Conservation (phyloP, 2,329 filamentous ascomycete species). For the Penicillium sp. region DNA sequence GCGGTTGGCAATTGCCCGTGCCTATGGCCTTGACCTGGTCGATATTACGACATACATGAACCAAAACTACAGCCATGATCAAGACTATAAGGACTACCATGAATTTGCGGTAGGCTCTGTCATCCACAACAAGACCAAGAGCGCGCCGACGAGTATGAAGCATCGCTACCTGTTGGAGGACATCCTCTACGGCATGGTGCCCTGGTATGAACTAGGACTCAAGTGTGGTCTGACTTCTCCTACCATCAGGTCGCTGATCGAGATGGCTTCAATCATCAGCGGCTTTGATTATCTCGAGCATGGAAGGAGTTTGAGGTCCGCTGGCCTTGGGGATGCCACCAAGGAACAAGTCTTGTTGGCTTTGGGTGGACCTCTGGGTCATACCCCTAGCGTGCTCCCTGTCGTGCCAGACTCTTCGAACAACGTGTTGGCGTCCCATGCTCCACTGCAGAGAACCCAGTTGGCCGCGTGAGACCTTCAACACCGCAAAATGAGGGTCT, state of each 20-base stretch:
- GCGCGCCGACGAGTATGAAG: conserved; percentile 11
- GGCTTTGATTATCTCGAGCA: conserved; percentile 16
- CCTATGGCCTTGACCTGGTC: conserved; percentile 16
- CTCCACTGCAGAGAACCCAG: background rate
- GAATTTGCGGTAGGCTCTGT: conserved; percentile 14
- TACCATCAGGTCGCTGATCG: conserved; percentile 14
- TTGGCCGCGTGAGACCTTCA: background rate
- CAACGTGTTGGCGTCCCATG: background rate
- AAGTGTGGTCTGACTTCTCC: conserved; percentile 14
- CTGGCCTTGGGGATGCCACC: conserved; percentile 12
- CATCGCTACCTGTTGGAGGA: conserved; percentile 16
- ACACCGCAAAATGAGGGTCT: no score
- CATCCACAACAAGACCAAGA: conserved; percentile 20
- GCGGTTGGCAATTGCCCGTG: conserved; percentile 15
- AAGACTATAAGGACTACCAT: conserved; percentile 12
- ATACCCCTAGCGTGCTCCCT: background rate
- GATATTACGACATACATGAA: conserved; percentile 18
- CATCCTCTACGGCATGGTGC: conserved; percentile 13
- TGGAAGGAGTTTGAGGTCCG: conserved; percentile 9
- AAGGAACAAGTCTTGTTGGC: conserved; percentile 13
- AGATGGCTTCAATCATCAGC: conserved; percentile 16
- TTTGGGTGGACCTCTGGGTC: conserved; percentile 11
- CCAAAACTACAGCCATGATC: conserved; percentile 15
- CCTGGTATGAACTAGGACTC: conserved; percentile 16
- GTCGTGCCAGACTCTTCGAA: background rate